Percentiles rank a stretch among this genome's conserved stretches.
phyloP scores from a whole-genome alignment of 345 rosid species.

The Psidium friedrichsthalianum region DNA sequence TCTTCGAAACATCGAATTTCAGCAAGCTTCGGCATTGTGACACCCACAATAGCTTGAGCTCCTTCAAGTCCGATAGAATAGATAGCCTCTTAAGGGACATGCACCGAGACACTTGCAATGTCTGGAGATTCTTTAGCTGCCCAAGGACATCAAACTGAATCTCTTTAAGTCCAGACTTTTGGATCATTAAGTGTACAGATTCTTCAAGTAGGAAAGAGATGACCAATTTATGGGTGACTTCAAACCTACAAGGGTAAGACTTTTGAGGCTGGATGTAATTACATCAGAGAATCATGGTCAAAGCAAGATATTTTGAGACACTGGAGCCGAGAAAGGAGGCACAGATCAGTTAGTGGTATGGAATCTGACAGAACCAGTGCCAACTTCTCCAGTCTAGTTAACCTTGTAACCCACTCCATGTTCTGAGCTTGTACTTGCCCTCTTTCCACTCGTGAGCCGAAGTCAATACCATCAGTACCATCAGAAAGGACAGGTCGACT shows the following conservation, averaged over 20 bases:
- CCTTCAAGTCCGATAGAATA: not conserved
- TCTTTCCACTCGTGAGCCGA: not conserved
- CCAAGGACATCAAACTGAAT: not conserved
- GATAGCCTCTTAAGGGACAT: not conserved
- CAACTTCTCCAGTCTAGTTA: not conserved
- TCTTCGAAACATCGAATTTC: not conserved
- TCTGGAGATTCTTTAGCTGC: not conserved
- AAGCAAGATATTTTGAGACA: not conserved
- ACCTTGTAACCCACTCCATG: not conserved
- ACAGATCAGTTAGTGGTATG: not conserved
- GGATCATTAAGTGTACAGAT: not conserved
- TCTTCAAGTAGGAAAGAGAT: not conserved
- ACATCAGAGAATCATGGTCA: not conserved
- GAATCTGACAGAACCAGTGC: not conserved
- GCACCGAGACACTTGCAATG: not conserved
- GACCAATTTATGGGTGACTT: not conserved
- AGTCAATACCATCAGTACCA: not conserved
- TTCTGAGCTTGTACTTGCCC: not conserved
- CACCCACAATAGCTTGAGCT: not conserved
- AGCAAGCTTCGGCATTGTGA: not conserved
- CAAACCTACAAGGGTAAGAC: not conserved
- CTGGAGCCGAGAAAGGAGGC: not conserved
- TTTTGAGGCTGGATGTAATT: not conserved
- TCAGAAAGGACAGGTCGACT: not conserved
- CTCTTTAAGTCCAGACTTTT: not conserved